Evolutionary conservation across 345 rosid genomes (phyloP).

Genomic region (Euphorbia peplus): DNA sequence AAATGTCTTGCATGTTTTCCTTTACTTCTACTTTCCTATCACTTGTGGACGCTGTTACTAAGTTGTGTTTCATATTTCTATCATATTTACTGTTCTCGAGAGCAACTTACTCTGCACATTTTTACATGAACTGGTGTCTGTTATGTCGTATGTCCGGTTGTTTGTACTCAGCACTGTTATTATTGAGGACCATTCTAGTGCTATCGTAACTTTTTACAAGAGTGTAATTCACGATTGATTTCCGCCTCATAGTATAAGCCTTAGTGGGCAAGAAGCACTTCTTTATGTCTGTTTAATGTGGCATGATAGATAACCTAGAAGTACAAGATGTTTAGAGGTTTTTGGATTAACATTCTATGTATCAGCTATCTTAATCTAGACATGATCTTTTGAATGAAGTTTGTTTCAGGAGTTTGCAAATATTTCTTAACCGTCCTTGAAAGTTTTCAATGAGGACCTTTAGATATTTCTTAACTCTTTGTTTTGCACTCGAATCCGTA

Average conservation of each 20-base stretch:
- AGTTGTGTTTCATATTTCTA: neutral
- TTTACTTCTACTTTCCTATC: neutral
- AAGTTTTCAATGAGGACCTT: neutral
- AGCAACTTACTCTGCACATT: neutral
- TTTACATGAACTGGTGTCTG: neutral
- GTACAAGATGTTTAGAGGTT: neutral
- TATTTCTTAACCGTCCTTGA: neutral
- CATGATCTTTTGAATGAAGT: neutral
- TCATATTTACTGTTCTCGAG: neutral
- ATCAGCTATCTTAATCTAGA: neutral
- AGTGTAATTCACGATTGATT: neutral
- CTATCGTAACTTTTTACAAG: neutral
- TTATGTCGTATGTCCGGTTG: neutral
- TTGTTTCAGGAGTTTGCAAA: neutral
- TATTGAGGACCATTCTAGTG: neutral
- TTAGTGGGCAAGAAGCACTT: neutral
- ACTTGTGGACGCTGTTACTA: neutral
- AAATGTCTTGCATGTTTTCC: neutral
- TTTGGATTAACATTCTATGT: neutral
- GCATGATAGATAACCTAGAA: neutral
- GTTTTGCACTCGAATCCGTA: neutral
- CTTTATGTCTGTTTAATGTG: neutral
- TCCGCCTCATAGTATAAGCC: neutral
- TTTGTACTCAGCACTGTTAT: neutral
- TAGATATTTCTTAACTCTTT: neutral